Percentiles rank a stretch among this genome's conserved stretches.
Evolutionary conservation across 768 basidiomycete genomes (phyloP).

Genomic region (Mrakia gelida): DNA sequence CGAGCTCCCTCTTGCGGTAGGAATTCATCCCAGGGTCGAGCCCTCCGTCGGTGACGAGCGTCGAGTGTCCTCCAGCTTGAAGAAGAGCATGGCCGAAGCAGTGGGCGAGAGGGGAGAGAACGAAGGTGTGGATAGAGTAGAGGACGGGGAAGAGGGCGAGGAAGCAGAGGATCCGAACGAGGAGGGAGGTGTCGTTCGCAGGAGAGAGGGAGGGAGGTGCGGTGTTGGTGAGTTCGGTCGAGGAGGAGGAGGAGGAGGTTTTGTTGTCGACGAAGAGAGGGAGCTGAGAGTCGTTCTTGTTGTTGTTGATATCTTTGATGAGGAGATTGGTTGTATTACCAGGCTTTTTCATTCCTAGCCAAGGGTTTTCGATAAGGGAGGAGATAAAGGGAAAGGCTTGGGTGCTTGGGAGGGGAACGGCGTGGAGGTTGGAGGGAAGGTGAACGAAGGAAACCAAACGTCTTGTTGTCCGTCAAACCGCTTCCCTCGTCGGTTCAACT

Average conservation of each 20-base stretch:
- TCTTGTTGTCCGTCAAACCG: too few relatives aligned
- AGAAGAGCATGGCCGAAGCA: too few relatives aligned
- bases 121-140: not conserved
- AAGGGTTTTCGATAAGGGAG: too few relatives aligned
- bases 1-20: slow-evolving; percentile 16
- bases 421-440: too few relatives aligned
- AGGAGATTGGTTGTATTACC: too few relatives aligned
- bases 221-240: not conserved
- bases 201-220: not conserved
- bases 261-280: not conserved
- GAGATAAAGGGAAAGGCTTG: too few relatives aligned
- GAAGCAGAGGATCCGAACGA: not conserved
- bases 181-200: not conserved
- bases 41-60: not conserved
- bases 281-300: not conserved
- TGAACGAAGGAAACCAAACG: too few relatives aligned
- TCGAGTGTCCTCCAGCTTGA: too few relatives aligned
- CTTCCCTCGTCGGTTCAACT: too few relatives aligned
- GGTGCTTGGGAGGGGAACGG: too few relatives aligned
- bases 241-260: not conserved
- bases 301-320: not conserved
- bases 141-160: slow-evolving; percentile 1
- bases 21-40: not conserved
- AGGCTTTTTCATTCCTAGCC: too few relatives aligned
- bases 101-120: too few relatives aligned